Percentiles rank a stretch among this genome's conserved stretches.
phyloP scores from a whole-genome alignment of 2,329 filamentous ascomycete species.

The Ascochyta koolunga region DNA sequence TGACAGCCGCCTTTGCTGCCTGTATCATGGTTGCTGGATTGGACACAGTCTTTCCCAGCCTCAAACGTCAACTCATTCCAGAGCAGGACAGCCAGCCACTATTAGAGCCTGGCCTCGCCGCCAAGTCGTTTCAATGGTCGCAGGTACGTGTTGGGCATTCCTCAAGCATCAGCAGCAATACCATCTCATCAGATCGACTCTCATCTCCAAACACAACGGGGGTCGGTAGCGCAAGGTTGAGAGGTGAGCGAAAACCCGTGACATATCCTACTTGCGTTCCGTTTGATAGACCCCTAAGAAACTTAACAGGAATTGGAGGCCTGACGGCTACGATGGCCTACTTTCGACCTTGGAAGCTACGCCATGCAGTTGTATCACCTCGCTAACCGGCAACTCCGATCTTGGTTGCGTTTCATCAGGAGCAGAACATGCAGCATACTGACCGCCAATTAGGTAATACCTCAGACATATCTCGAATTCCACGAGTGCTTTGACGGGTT shows the following conservation, averaged over 20 bases:
- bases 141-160: slow-evolving; percentile 27
- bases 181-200: slow-evolving; percentile 10
- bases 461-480: slow-evolving; percentile 36
- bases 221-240: background rate
- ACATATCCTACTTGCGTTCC: background rate
- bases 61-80: slow-evolving; percentile 17
- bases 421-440: slow-evolving; percentile 10
- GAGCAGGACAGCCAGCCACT: slow-evolving; percentile 4
- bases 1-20: slow-evolving; percentile 25
- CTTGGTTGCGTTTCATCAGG: background rate
- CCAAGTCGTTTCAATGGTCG: slow-evolving; percentile 28
- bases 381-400: background rate
- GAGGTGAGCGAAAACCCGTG: background rate
- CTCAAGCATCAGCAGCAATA: slow-evolving; percentile 4
- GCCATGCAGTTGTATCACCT: background rate
- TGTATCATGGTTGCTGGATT: slow-evolving; percentile 25
- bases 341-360: background rate
- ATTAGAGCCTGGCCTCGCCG: background rate
- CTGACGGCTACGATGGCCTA: background rate
- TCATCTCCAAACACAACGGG: background rate
- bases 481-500: slow-evolving; percentile 39
- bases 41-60: slow-evolving; percentile 24
- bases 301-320: background rate
- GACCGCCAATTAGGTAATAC: slow-evolving; percentile 30
- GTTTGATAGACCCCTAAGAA: background rate